Conservation (phyloP, 805 yeast genomes). For the Candida ficus region DNA sequence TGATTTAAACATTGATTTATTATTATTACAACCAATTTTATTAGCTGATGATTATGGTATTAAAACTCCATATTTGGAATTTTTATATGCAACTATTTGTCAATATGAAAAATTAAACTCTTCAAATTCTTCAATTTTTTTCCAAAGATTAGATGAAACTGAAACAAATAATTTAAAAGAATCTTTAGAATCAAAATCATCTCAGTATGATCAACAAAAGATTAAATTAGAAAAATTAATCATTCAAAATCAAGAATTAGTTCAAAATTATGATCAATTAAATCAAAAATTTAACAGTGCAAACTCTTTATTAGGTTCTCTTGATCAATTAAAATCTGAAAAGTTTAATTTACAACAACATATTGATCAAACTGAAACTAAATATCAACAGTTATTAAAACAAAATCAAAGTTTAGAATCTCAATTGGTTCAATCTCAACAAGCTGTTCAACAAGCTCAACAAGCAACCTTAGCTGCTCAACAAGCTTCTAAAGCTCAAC, state of each 20-base stretch:
- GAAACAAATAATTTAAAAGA: slow-evolving; percentile 5
- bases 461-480: neutral
- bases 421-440: slow-evolving; percentile 2
- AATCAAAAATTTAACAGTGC: neutral
- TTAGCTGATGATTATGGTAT: slow-evolving; percentile 85
- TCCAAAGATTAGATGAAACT: slow-evolving; percentile 19
- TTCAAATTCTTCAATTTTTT: slow-evolving; percentile 14
- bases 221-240: neutral
- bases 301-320: neutral
- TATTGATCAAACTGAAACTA: slow-evolving; percentile 7
- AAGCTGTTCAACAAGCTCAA: neutral
- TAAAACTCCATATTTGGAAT: slow-evolving; percentile 87
- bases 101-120: slow-evolving; percentile 41
- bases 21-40: slow-evolving; percentile 79
- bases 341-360: slow-evolving; percentile 2
- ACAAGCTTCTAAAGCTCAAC: neutral
- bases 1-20: slow-evolving; percentile 64
- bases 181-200: neutral
- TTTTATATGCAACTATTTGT: slow-evolving; percentile 71
- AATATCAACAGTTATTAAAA: slow-evolving; percentile 5
- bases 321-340: slow-evolving; percentile 3
- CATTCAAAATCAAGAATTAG: slow-evolving; percentile 6
- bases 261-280: slow-evolving; percentile 3
- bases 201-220: slow-evolving; percentile 3
- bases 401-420: slow-evolving; percentile 2